Evolutionary conservation across 169 alveolate genomes (phyloP).

Genomic region (Prorocentrum cordatum): DNA sequence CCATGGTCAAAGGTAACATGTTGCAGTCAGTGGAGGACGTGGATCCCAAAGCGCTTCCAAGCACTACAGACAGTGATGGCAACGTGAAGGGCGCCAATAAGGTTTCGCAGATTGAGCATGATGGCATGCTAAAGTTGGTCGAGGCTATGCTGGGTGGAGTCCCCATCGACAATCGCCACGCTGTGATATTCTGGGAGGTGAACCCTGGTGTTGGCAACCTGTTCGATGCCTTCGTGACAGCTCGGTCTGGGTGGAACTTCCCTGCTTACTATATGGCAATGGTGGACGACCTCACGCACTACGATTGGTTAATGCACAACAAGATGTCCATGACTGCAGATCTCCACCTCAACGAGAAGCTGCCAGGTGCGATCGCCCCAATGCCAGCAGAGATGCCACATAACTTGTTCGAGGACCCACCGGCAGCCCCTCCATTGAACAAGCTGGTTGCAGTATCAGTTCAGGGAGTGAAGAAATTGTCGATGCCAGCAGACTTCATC

Average conservation of each 20-base stretch:
- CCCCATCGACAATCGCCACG: not conserved
- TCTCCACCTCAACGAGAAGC: too few species aligned
- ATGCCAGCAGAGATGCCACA: too few species aligned
- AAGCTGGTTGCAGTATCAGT: too few species aligned
- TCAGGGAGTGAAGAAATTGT: too few species aligned
- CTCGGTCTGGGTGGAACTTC: not conserved
- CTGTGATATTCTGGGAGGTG: not conserved
- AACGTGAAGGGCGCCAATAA: not conserved
- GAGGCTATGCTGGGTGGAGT: not conserved
- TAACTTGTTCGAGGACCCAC: too few species aligned
- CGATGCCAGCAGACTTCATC: too few species aligned
- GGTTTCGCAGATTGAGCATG: not conserved
- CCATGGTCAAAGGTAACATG: not conserved
- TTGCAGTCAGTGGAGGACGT: not conserved
- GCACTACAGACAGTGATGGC: not conserved
- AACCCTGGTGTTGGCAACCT: not conserved
- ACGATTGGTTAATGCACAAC: too few species aligned
- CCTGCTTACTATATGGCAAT: not conserved
- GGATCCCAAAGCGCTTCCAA: not conserved
- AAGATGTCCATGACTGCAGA: too few species aligned
- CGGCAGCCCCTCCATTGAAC: too few species aligned
- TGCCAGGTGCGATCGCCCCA: too few species aligned
- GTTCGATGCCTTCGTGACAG: not conserved
- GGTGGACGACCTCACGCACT: too few species aligned
- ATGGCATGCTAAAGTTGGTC: not conserved